phyloP scores from a whole-genome alignment of 2,329 filamentous ascomycete genomes.

The Fusarium nygamai region DNA sequence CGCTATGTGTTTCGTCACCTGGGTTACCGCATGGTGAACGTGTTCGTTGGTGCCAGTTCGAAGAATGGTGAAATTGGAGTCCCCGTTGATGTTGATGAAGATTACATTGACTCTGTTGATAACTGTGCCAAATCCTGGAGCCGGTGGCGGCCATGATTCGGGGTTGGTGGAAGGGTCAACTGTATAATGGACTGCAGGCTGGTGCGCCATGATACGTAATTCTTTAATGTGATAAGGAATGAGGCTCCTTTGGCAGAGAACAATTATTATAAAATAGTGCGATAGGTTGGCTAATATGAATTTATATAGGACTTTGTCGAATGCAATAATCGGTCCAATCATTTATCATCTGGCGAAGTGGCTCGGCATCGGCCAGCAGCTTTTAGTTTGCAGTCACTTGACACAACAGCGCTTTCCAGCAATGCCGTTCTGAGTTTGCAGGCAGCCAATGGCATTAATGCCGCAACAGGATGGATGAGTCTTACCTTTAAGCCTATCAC shows the following conservation, averaged over 20 bases:
- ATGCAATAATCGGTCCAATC: too few species aligned
- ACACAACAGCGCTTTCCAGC: too few species aligned
- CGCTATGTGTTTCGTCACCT: not conserved
- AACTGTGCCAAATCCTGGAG: not conserved
- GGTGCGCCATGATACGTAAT: not conserved
- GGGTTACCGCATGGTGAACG: not conserved
- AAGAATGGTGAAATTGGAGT: not conserved
- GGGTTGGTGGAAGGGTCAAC: constrained; percentile 7
- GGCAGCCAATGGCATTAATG: too few species aligned
- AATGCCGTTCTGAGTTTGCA: too few species aligned
- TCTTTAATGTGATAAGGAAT: rapidly evolving
- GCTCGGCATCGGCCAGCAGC: too few species aligned
- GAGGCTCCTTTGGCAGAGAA: not conserved
- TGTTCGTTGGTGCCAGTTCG: not conserved
- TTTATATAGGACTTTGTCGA: too few species aligned
- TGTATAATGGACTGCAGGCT: not conserved
- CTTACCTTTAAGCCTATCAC: too few species aligned
- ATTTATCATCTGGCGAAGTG: too few species aligned
- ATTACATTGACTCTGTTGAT: not conserved
- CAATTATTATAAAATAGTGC: too few species aligned
- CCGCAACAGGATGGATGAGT: too few species aligned
- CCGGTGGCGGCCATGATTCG: not conserved
- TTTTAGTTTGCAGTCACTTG: too few species aligned
- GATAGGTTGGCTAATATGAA: too few species aligned
- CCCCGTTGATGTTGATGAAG: not conserved